Evolutionary conservation across 2,329 filamentous ascomycete genomes (phyloP).

Genomic region (Falciphora oryzae): DNA sequence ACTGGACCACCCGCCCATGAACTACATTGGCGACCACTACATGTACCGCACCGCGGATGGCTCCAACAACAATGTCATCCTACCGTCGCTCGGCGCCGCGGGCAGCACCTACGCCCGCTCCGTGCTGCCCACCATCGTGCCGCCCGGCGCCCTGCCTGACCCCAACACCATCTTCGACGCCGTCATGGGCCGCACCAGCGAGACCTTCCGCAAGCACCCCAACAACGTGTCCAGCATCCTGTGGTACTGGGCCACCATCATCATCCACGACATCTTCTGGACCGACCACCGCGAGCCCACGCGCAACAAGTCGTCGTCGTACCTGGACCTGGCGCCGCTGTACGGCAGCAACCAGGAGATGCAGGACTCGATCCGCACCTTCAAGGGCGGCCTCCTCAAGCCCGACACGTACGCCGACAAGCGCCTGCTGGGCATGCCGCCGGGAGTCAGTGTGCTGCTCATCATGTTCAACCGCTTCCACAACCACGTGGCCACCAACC

Average conservation of each 20-base stretch:
- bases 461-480: constrained; percentile 84
- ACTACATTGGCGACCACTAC: constrained; percentile 57
- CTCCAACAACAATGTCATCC: constrained; percentile 63
- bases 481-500: constrained; percentile 74
- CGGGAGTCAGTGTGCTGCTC: constrained; percentile 64
- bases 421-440: constrained; percentile 63
- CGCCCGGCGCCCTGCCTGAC: constrained; percentile 62
- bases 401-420: constrained; percentile 67
- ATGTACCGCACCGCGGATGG: constrained; percentile 66
- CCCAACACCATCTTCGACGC: constrained; percentile 57
- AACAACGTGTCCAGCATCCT: constrained; percentile 68
- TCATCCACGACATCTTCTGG: constrained; percentile 70
- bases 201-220: constrained; percentile 51
- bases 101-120: constrained; percentile 62
- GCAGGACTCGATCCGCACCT: constrained; percentile 62
- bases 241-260: constrained; percentile 68
- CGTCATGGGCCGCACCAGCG: constrained; percentile 46
- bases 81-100: constrained; percentile 61
- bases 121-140: constrained; percentile 51
- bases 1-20: constrained; percentile 65
- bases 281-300: constrained; percentile 56
- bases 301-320: constrained; percentile 62
- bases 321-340: constrained; percentile 65
- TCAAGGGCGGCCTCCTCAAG: constrained; percentile 66
- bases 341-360: constrained; percentile 65